Evolutionary conservation across 495 filamentous ascomycete genomes (phyloP).

Genomic region (Melanomma pulvis-pyrius): DNA sequence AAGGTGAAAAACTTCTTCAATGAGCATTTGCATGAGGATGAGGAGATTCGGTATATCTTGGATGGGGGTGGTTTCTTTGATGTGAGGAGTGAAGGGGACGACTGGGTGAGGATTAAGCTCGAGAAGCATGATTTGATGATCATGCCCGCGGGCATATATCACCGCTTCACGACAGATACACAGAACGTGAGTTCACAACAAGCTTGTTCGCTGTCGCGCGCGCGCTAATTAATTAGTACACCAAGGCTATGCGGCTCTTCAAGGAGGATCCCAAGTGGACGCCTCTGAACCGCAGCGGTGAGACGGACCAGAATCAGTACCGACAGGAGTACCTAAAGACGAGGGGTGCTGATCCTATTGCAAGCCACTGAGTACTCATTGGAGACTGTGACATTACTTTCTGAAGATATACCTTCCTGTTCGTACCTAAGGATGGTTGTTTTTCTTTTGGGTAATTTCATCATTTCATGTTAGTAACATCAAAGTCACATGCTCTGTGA

Average conservation of each 20-base stretch:
- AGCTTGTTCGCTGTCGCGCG: slow-evolving; percentile 1
- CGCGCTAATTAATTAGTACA: slow-evolving; percentile 62
- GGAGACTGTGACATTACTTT: not conserved
- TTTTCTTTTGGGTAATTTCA: not conserved
- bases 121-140: slow-evolving; percentile 78
- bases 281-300: slow-evolving; percentile 77
- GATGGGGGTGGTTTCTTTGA: slow-evolving; percentile 94
- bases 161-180: slow-evolving; percentile 92
- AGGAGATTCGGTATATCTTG: slow-evolving; percentile 97
- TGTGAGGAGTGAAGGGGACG: slow-evolving; percentile 73
- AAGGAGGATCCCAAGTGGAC: slow-evolving; percentile 99
- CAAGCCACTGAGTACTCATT: not conserved
- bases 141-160: slow-evolving; percentile 94
- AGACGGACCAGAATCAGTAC: slow-evolving; percentile 76
- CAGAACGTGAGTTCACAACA: slow-evolving; percentile 69
- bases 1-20: slow-evolving; percentile 93
- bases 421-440: not conserved
- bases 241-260: slow-evolving; percentile 95
- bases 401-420: not conserved
- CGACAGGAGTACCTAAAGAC: slow-evolving; percentile 72
- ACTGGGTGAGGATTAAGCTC: slow-evolving; percentile 82
- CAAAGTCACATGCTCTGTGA: too few relatives aligned
- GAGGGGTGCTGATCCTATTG: slow-evolving; percentile 23
- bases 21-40: slow-evolving; percentile 97
- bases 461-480: too few relatives aligned